These are phyloP conservation scores for Aspergillus sclerotiicarbonarius DNA, from an alignment of 495 filamentous ascomycete species.

Conservation along the genomic window DNA sequence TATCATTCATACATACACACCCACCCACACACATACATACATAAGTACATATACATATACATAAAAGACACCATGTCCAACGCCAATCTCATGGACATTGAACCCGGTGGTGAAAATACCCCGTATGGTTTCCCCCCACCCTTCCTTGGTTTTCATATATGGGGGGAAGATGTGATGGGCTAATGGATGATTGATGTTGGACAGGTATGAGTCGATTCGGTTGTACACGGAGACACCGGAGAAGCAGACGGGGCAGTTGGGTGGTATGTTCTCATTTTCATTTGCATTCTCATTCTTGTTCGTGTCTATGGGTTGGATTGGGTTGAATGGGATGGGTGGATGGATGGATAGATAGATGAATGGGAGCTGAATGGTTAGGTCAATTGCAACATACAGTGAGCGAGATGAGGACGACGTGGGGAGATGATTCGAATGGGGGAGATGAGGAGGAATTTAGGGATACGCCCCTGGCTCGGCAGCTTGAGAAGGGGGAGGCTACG, in stretches of 20 bases:
- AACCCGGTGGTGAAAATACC: conserved; percentile 60
- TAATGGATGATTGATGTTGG: not conserved
- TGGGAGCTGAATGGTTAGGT: too few species aligned
- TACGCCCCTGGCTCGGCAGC: conserved; percentile 27
- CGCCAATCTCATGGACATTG: conserved; percentile 55
- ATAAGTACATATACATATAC: not conserved
- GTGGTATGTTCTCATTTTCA: conserved; percentile 36
- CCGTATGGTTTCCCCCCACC: conserved; percentile 42
- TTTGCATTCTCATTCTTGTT: not conserved
- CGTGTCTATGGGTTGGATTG: not conserved
- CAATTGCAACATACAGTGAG: conserved; percentile 32
- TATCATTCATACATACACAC: not conserved
- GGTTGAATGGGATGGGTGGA: not conserved
- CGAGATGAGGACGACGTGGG: conserved; percentile 20
- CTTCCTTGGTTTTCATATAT: not conserved
- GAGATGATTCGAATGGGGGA: not conserved
- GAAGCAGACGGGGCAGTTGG: conserved; percentile 60
- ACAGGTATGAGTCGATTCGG: conserved; percentile 62
- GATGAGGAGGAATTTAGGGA: conserved; percentile 21
- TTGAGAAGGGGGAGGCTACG: conserved; percentile 26
- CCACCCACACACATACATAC: too few species aligned
- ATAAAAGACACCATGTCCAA: conserved; percentile 26
- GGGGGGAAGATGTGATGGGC: conserved; percentile 51
- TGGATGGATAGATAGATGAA: too few species aligned
- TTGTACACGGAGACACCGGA: conserved; percentile 45